Conservation (phyloP, 1,284 basidiomycete genomes). For the Anthracocystis setariae region DNA sequence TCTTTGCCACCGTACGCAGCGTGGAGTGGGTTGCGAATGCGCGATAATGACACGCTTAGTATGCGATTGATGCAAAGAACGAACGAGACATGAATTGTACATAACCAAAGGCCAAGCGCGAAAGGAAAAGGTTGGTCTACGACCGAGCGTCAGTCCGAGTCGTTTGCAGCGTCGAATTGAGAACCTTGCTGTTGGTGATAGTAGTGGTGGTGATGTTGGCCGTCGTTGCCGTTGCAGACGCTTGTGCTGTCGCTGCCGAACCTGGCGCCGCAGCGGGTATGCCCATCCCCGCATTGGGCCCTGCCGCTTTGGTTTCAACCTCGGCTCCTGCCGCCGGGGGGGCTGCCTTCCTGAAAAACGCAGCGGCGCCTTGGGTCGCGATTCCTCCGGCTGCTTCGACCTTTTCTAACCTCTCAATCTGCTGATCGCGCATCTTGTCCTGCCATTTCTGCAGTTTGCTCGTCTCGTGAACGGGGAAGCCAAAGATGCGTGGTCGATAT, state of each 20-base stretch:
- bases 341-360: conserved; percentile 35
- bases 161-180: conserved; percentile 13
- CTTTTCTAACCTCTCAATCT: conserved; percentile 54
- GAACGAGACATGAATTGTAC: background rate
- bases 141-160: conserved; percentile 4
- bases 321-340: background rate
- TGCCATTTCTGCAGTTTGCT: conserved; percentile 66
- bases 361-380: conserved; percentile 34
- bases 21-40: too few species aligned
- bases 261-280: background rate
- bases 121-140: background rate
- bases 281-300: background rate
- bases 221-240: too few species aligned
- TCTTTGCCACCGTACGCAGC: too few species aligned
- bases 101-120: background rate
- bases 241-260: background rate
- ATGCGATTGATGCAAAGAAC: too few species aligned
- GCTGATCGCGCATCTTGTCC: conserved; percentile 54
- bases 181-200: background rate
- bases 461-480: conserved; percentile 66
- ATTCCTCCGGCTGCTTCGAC: conserved; percentile 47
- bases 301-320: background rate
- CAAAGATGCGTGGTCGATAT: conserved; percentile 65
- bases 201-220: too few species aligned
- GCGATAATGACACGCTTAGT: too few species aligned